Conservation (phyloP, 495 filamentous ascomycete genomes). For the Podospora tetraspora region DNA sequence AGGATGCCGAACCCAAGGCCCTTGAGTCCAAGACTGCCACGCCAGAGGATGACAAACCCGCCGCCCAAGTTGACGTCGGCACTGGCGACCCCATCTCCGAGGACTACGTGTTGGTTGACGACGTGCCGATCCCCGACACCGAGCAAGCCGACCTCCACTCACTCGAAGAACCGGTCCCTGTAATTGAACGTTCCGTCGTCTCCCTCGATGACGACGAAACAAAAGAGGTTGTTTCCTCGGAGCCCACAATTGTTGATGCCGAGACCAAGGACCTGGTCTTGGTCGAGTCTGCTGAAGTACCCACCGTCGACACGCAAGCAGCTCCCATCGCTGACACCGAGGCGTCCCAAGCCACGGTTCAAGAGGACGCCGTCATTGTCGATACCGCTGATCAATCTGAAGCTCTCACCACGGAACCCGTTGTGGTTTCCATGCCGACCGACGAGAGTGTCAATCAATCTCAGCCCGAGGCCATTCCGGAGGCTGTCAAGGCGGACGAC, state of each 20-base stretch:
- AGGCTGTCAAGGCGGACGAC: background rate
- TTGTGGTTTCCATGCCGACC: background rate
- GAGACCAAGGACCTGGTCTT: background rate
- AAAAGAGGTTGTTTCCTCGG: background rate
- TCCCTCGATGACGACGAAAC: conserved; percentile 14
- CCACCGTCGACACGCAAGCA: background rate
- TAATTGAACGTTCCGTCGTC: conserved; percentile 15
- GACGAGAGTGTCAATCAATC: background rate
- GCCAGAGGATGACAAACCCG: background rate
- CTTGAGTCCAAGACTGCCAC: background rate
- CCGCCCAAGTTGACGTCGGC: background rate
- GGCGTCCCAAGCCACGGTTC: background rate
- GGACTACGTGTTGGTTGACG: conserved; percentile 24
- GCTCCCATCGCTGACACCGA: background rate
- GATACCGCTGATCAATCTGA: background rate
- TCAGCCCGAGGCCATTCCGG: background rate
- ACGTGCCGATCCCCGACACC: conserved; percentile 9
- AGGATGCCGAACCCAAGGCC: background rate
- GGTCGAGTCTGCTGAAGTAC: background rate
- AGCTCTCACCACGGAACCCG: background rate
- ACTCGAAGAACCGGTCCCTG: conserved; percentile 12
- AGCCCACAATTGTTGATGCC: background rate
- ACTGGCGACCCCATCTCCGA: conserved; percentile 15
- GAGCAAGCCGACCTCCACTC: conserved; percentile 6
- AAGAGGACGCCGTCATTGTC: background rate